Evolutionary conservation across 169 alveolate genomes (phyloP).

Genomic region (Eimeria praecox): DNA sequence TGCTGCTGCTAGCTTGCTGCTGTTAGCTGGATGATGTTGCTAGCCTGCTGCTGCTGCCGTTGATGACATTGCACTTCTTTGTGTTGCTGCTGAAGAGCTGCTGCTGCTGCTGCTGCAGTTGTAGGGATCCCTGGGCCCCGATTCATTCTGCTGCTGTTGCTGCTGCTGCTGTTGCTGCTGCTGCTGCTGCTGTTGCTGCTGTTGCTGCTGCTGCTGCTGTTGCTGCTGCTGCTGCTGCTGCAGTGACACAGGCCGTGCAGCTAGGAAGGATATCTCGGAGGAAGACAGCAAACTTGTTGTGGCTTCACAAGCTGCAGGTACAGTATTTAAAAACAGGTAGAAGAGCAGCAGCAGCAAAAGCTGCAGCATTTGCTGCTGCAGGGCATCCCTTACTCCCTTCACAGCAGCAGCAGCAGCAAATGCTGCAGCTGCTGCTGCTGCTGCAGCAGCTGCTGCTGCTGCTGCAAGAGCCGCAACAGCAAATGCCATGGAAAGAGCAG

Average conservation of each 20-base stretch:
- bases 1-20: not conserved
- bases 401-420: not conserved
- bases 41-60: not conserved
- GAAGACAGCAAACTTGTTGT: conserved; percentile 88
- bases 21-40: not conserved
- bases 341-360: too few relatives aligned
- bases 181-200: not conserved
- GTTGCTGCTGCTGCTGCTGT: conserved; percentile 5
- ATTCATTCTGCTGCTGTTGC: conserved; percentile 16
- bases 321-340: too few relatives aligned
- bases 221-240: conserved; percentile 27
- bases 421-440: not conserved
- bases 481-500: too few relatives aligned
- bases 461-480: too few relatives aligned
- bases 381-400: too few relatives aligned
- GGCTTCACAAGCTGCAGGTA: conserved; percentile 89
- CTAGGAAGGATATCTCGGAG: conserved; percentile 89
- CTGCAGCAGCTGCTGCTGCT: too few relatives aligned
- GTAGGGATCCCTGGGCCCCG: not conserved
- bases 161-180: not conserved
- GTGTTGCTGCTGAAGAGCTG: not conserved
- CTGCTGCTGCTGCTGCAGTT: not conserved
- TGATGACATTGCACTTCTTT: too few relatives aligned
- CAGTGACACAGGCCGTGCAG: conserved; percentile 88
- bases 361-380: too few relatives aligned